Evolutionary conservation across 2,329 filamentous ascomycete genomes (phyloP).

Genomic region (Aspergillus latus): DNA sequence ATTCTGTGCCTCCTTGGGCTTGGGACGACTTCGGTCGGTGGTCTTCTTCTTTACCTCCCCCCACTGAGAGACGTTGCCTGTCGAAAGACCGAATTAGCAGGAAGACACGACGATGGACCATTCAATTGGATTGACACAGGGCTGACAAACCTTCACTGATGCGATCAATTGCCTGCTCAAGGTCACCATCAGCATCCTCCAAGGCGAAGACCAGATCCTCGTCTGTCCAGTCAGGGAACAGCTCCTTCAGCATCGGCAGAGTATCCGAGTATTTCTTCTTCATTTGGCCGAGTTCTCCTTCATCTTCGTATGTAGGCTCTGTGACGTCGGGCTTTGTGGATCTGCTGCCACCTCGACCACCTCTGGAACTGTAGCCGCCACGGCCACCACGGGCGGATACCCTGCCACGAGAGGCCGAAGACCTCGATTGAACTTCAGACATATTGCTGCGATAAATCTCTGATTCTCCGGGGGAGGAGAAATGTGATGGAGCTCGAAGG

Average conservation of each 20-base stretch:
- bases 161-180: constrained; percentile 51
- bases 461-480: constrained; percentile 24
- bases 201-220: constrained; percentile 91
- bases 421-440: constrained; percentile 91
- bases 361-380: constrained; percentile 69
- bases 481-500: constrained; percentile 23
- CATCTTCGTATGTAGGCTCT: constrained; percentile 71
- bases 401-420: constrained; percentile 81
- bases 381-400: constrained; percentile 84
- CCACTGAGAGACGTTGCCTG: constrained; percentile 54
- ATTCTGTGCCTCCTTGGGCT: constrained; percentile 46
- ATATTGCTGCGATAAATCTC: constrained; percentile 56
- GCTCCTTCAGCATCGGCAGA: constrained; percentile 79
- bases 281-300: constrained; percentile 86
- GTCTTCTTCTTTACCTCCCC: constrained; percentile 55
- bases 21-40: constrained; percentile 46
- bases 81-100: constrained; percentile 13
- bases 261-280: constrained; percentile 85
- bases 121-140: neutral
- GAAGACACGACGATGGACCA: neutral
- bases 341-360: constrained; percentile 66
- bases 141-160: constrained; percentile 48
- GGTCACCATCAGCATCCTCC: constrained; percentile 64
- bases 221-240: constrained; percentile 94
- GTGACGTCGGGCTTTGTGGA: constrained; percentile 72